phyloP scores from a whole-genome alignment of 768 basidiomycete genomes.

The Nidularia sp. region DNA sequence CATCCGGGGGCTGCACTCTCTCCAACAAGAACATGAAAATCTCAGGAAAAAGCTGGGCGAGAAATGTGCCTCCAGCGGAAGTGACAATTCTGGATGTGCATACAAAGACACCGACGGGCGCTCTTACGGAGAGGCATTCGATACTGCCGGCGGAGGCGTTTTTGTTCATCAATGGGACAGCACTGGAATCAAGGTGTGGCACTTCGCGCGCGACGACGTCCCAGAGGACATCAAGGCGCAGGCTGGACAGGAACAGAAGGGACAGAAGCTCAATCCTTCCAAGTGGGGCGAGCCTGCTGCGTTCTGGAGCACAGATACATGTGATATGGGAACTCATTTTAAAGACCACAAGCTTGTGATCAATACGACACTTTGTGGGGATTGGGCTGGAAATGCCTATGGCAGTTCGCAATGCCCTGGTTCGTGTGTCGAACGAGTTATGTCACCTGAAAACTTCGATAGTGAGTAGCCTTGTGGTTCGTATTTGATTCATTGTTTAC shows the following conservation, averaged over 20 bases:
- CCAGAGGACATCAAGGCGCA: constrained; percentile 43
- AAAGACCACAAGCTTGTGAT: constrained; percentile 45
- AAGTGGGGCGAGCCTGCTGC: constrained; percentile 52
- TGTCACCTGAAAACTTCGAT: constrained; percentile 54
- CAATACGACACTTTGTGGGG: constrained; percentile 44
- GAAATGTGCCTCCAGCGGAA: constrained; percentile 34
- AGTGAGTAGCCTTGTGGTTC: constrained; percentile 16
- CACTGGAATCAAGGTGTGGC: constrained; percentile 53
- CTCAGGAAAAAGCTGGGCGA: constrained; percentile 20
- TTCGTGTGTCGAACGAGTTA: constrained; percentile 42
- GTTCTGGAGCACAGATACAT: constrained; percentile 42
- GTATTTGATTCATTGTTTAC: background rate
- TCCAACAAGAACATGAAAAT: constrained; percentile 18
- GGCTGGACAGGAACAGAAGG: background rate
- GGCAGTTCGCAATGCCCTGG: constrained; percentile 34
- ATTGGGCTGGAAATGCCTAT: constrained; percentile 36
- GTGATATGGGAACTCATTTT: constrained; percentile 48
- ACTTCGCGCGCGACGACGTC: constrained; percentile 45
- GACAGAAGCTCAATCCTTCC: constrained; percentile 37
- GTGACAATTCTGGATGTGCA: constrained; percentile 45
- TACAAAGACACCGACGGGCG: constrained; percentile 34
- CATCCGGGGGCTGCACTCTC: constrained; percentile 34
- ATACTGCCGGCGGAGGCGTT: constrained; percentile 43
- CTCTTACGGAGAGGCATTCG: constrained; percentile 45
- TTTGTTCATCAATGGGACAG: constrained; percentile 53